Percentiles rank a stretch among this genome's conserved stretches.
Conservation (phyloP, 371 early-diverging fungal genomes). For the Polyrhizophydium stewartii region DNA sequence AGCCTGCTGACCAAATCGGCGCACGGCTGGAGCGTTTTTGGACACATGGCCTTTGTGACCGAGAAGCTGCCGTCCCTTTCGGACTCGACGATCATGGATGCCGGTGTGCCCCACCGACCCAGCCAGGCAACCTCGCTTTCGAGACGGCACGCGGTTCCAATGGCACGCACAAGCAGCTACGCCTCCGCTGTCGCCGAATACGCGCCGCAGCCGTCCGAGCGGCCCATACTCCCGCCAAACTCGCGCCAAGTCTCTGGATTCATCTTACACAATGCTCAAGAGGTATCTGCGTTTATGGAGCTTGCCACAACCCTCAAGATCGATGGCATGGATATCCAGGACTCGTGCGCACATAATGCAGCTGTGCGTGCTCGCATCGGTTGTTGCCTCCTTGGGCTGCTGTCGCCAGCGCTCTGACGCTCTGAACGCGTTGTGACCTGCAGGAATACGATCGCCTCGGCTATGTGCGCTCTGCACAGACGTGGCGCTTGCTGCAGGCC, state of each 20-base stretch:
- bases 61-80: conserved; percentile 7
- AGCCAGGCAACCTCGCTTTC: no score
- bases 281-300: conserved; percentile 46
- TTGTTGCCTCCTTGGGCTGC: no score
- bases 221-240: neutral
- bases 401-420: no score
- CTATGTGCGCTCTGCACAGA: no score
- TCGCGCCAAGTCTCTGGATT: neutral
- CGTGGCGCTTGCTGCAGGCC: conserved; percentile 73
- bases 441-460: no score
- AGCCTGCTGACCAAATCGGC: conserved; percentile 49
- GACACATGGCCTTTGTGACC: conserved; percentile 62
- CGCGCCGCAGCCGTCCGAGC: no score
- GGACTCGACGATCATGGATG: no score
- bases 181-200: neutral
- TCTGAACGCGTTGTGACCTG: no score
- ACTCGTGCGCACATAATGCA: conserved; percentile 64
- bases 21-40: conserved; percentile 66
- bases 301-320: conserved; percentile 64
- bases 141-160: no score
- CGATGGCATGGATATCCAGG: conserved; percentile 40
- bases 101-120: no score
- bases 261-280: neutral
- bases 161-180: no score
- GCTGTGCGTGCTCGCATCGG: no score